Evolutionary conservation across 2,329 filamentous ascomycete species (phyloP).

Genomic region (Cladophialophora bantiana): DNA sequence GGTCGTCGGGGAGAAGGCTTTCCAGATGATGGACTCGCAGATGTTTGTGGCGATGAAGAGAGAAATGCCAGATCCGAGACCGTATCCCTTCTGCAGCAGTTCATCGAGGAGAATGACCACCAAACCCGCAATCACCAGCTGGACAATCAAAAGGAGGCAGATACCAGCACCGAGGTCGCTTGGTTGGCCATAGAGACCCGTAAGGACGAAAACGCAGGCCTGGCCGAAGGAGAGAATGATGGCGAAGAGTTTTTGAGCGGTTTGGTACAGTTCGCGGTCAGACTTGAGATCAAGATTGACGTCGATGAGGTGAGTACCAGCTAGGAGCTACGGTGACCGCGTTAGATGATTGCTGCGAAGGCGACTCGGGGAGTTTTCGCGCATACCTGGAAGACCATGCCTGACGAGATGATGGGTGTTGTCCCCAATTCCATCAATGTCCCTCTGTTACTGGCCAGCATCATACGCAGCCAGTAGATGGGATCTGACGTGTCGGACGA

Average conservation of each 20-base stretch:
- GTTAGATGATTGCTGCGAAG: not conserved
- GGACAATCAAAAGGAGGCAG: constrained; percentile 96
- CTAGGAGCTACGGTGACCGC: constrained; percentile 70
- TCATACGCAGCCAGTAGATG: constrained; percentile 99
- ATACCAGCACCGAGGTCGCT: constrained; percentile 97
- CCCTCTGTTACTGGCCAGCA: constrained; percentile 98
- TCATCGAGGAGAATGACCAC: constrained; percentile 99
- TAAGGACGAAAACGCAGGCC: constrained; percentile 97
- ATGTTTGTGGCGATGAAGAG: constrained; percentile 99
- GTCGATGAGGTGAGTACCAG: constrained; percentile 98
- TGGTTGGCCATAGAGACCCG: constrained; percentile 94
- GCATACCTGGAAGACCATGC: constrained; percentile 93
- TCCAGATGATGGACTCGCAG: constrained; percentile 99
- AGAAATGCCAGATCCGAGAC: constrained; percentile 96
- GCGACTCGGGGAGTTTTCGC: not conserved
- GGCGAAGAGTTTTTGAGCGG: constrained; percentile 97
- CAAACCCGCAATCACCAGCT: constrained; percentile 95
- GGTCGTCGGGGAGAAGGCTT: constrained; percentile 98
- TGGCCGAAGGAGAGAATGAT: constrained; percentile 98
- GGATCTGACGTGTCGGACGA: constrained; percentile 98
- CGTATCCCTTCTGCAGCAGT: constrained; percentile 98
- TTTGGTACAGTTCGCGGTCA: constrained; percentile 99
- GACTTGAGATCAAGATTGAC: constrained; percentile 99
- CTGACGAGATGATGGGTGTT: constrained; percentile 98
- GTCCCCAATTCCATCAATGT: constrained; percentile 97